These are phyloP conservation scores for Thinopyrum elongatum DNA, from an alignment of 176 grass and related monocot genomes.

Conservation along the genomic window DNA sequence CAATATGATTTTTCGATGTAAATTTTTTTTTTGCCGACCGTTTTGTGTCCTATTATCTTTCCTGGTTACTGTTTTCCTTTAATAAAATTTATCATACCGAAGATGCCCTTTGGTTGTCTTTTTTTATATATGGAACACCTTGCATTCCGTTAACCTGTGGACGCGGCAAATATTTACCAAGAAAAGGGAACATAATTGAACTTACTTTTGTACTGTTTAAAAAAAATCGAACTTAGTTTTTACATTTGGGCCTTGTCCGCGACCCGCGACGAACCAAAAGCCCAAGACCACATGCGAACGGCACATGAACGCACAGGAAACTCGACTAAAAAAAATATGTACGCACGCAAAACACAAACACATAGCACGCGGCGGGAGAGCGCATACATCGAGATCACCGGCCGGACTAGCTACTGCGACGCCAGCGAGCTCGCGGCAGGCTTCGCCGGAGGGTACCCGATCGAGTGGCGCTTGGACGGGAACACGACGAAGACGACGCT, in stretches of 20 bases:
- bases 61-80: too few relatives aligned
- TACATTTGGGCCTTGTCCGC: not conserved
- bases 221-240: not conserved
- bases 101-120: too few relatives aligned
- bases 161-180: too few relatives aligned
- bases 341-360: not conserved
- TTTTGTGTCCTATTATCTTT: too few relatives aligned
- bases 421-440: conserved; percentile 13
- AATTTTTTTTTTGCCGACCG: too few relatives aligned
- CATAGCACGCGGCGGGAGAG: not conserved
- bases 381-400: not conserved
- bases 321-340: not conserved
- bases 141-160: too few relatives aligned
- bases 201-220: too few relatives aligned
- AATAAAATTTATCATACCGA: too few relatives aligned
- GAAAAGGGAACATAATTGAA: too few relatives aligned
- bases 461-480: conserved; percentile 53
- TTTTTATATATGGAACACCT: too few relatives aligned
- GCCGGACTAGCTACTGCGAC: conserved; percentile 24
- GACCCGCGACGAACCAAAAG: not conserved
- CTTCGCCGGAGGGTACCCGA: conserved; percentile 56
- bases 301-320: too few relatives aligned
- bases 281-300: not conserved
- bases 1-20: too few relatives aligned
- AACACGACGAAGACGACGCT: conserved; percentile 56